Conservation (phyloP, 495 filamentous ascomycete genomes). For the Ascodesmis nigricans region DNA sequence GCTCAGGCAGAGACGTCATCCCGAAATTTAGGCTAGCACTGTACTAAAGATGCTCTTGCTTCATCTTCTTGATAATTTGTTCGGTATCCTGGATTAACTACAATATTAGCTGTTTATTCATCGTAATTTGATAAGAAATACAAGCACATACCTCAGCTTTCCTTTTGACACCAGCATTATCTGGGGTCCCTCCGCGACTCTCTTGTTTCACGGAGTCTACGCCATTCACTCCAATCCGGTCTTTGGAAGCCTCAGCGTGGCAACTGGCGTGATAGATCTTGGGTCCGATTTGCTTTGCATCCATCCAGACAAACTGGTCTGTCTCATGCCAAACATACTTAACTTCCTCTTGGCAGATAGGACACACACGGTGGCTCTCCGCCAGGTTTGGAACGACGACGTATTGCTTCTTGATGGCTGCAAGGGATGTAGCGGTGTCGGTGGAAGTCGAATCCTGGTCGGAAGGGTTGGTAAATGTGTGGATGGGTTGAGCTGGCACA, state of each 20-base stretch:
- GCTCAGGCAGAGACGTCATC: no score
- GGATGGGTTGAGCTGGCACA: neutral
- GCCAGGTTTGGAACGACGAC: constrained; percentile 61
- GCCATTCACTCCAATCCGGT: constrained; percentile 23
- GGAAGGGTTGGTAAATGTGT: constrained; percentile 3
- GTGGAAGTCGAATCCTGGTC: constrained; percentile 22
- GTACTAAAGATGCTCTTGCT: no score
- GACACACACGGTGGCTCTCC: constrained; percentile 50
- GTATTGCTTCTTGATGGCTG: constrained; percentile 46
- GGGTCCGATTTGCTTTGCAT: constrained; percentile 54
- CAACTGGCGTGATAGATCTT: constrained; percentile 81
- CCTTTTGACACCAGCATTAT: constrained; percentile 15
- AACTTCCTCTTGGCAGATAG: constrained; percentile 89
- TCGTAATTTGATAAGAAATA: no score
- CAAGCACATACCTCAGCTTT: constrained; percentile 20
- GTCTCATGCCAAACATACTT: constrained; percentile 70
- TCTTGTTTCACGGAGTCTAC: constrained; percentile 14
- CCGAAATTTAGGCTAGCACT: no score
- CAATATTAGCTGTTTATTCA: no score
- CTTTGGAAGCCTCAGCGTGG: constrained; percentile 59
- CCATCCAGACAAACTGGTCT: constrained; percentile 94
- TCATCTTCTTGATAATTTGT: no score
- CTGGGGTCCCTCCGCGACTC: constrained; percentile 17
- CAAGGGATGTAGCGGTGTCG: constrained; percentile 26
- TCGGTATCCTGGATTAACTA: no score